Percentiles rank a stretch among this genome's conserved stretches.
phyloP scores from a whole-genome alignment of 202 grass and related monocot species.

The Musa balbisiana region DNA sequence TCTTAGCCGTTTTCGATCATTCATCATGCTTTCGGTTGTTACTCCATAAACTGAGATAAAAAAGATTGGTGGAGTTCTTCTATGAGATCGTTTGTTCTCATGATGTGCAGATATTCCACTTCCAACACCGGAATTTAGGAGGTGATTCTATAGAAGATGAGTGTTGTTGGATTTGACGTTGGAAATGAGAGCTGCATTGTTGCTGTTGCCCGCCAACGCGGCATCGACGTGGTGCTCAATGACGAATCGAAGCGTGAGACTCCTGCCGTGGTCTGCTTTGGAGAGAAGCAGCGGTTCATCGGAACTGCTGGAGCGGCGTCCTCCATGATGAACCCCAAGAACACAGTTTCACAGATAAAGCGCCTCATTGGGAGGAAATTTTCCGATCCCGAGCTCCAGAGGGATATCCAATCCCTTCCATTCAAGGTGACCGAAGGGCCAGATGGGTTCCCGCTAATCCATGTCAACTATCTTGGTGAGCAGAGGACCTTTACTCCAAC shows the following conservation, averaged over 20 bases:
- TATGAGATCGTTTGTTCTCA: too few relatives aligned
- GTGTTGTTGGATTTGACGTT: slow-evolving; percentile 90
- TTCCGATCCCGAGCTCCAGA: slow-evolving; percentile 65
- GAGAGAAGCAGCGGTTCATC: slow-evolving; percentile 92
- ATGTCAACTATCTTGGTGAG: slow-evolving; percentile 54
- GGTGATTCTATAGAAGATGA: slow-evolving; percentile 37
- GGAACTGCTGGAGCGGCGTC: slow-evolving; percentile 71
- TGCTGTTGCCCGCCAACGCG: slow-evolving; percentile 70
- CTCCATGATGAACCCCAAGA: slow-evolving; percentile 79
- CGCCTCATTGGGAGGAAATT: slow-evolving; percentile 71
- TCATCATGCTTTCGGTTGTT: too few relatives aligned
- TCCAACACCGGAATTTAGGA: neutral
- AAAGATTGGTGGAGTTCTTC: too few relatives aligned
- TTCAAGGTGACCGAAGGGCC: slow-evolving; percentile 60
- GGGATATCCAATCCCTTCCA: slow-evolving; percentile 50
- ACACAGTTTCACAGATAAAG: slow-evolving; percentile 97
- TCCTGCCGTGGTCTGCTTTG: slow-evolving; percentile 84
- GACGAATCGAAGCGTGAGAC: slow-evolving; percentile 98
- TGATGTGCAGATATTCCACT: neutral
- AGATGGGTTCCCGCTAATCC: slow-evolving; percentile 65
- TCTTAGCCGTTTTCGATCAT: too few relatives aligned
- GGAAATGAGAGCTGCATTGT: slow-evolving; percentile 98
- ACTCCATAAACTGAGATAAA: too few relatives aligned
- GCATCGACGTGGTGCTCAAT: slow-evolving; percentile 95
- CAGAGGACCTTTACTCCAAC: slow-evolving; percentile 63